Evolutionary conservation across 495 filamentous ascomycete species (phyloP).

Genomic region (Melanomma pulvis-pyrius): DNA sequence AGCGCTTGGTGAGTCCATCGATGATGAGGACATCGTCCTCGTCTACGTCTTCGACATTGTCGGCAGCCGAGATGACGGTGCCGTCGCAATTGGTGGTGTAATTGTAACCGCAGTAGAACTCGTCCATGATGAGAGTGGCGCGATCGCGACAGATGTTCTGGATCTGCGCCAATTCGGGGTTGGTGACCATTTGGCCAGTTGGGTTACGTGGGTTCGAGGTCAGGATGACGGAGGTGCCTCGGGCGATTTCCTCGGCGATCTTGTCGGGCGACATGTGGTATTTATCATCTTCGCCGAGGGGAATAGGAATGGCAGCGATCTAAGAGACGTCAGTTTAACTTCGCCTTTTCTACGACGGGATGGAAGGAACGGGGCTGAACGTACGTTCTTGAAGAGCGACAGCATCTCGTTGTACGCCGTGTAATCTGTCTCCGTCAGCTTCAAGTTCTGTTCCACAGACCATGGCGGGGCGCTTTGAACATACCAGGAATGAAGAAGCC

Average conservation of each 20-base stretch:
- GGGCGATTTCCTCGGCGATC: constrained; percentile 85
- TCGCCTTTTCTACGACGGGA: neutral
- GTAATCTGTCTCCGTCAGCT: constrained; percentile 53
- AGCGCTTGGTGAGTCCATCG: constrained; percentile 94
- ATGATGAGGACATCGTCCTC: constrained; percentile 86
- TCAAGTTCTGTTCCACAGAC: neutral
- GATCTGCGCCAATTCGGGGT: constrained; percentile 80
- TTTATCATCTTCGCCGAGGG: constrained; percentile 76
- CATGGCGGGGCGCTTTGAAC: too few relatives aligned
- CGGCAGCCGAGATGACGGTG: constrained; percentile 79
- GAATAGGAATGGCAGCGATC: constrained; percentile 90
- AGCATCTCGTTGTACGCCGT: constrained; percentile 96
- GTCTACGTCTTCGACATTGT: constrained; percentile 74
- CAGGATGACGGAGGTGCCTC: constrained; percentile 76
- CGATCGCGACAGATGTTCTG: constrained; percentile 90
- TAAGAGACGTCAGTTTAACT: constrained; percentile 37
- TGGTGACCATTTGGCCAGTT: constrained; percentile 81
- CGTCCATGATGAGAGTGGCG: constrained; percentile 89
- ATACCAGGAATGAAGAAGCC: constrained; percentile 49
- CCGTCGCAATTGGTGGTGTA: constrained; percentile 91
- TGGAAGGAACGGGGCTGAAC: constrained; percentile 31
- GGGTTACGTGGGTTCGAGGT: constrained; percentile 98
- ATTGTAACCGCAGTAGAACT: constrained; percentile 84
- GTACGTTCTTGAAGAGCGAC: constrained; percentile 81
- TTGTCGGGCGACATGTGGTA: constrained; percentile 93